Conservation (phyloP, 352 stramenopile species). For the Globisporangium middletonii region DNA sequence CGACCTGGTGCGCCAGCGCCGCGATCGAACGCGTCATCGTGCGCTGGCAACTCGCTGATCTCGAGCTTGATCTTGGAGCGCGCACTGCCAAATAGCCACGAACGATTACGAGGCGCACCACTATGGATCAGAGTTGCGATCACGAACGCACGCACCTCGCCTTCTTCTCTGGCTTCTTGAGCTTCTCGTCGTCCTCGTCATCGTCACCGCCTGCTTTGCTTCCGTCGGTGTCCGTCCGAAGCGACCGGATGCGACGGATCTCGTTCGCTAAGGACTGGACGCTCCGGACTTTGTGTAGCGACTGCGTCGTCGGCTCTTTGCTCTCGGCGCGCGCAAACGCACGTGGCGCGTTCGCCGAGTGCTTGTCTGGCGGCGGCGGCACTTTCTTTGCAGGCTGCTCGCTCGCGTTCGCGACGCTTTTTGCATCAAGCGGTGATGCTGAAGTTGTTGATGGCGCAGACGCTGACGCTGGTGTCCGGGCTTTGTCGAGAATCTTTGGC, state of each 20-base stretch:
- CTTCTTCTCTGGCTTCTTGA: conserved; percentile 48
- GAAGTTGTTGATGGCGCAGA: conserved; percentile 1
- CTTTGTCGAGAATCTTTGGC: conserved; percentile 39
- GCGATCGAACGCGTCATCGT: conserved; percentile 16
- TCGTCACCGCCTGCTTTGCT: conserved; percentile 7
- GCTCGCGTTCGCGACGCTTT: conserved; percentile 6
- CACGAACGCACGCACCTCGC: conserved; percentile 17
- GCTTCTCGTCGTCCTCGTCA: conserved; percentile 26
- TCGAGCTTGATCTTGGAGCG: conserved; percentile 74
- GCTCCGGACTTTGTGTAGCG: conserved; percentile 60
- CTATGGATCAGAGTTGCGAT: neutral
- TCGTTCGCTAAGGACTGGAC: conserved; percentile 79
- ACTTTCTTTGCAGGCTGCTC: conserved; percentile 37
- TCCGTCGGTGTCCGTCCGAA: conserved; percentile 29
- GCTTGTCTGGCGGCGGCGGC: conserved; percentile 35
- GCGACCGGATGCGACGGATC: conserved; percentile 66
- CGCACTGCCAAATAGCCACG: conserved; percentile 9
- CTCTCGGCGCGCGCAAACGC: conserved; percentile 24
- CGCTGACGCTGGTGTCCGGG: conserved; percentile 13
- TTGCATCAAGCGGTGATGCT: neutral
- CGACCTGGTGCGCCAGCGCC: conserved; percentile 17
- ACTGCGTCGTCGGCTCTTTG: conserved; percentile 29
- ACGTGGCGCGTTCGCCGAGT: conserved; percentile 14
- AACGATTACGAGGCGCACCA: conserved; percentile 3
- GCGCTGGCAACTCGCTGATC: conserved; percentile 40